Evolutionary conservation across 306 rosid genomes (phyloP), one percentile per base, ranked within the genome.

Genomic region (Sphenostylis stenocarpa): DNA sequence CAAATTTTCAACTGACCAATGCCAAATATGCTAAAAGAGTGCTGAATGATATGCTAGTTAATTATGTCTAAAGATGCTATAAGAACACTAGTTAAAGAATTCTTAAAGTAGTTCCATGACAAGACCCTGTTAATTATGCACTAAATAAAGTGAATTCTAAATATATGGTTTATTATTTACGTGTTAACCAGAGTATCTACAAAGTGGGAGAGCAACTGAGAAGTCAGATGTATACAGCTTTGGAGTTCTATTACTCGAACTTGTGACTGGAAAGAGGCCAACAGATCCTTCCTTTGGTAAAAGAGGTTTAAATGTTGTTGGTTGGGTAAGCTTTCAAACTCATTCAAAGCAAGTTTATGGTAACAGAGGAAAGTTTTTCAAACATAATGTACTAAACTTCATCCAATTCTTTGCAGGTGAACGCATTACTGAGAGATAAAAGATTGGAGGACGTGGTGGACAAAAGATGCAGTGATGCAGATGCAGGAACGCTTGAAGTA

Each of bases 221-320:
- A 92, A 92, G 88, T 88, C 99, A 2, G 99, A 96, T 80, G 99
- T 96, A 15, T 96, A 96, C 76, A 91, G 99, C 82, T 96, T 92
- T 21, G 97, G 99, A 70, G 98, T 96, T 33, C 85, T 96, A n/a
- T 75, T 96, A 84, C 91, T 96, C 5, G 99, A 96, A 89, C 96
- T 96, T 55, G 92, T 93, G 48, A 96, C 98, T 4, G 99, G 99
- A 52, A 96, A 96, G 89, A 96, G 99, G 74, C 99, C 99, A 3
- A 91, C 98, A 7, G 99, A 96, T 88, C 87, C 98, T 14, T 78
- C 91, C 56, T 96, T 96, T 77, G 95, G 86, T 3, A 87, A 86
- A 82, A 80, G 90, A 80, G 99, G 99, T 66, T 83, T 93, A 72
- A 96, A 89, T 76, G 91, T 92, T 64, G 99, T 96, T 84, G 98